A percentile compares a stretch with the other conserved stretches of the same genome.
phyloP scores from a whole-genome alignment of 805 yeast species.

The Yamadazyma insecticola region DNA sequence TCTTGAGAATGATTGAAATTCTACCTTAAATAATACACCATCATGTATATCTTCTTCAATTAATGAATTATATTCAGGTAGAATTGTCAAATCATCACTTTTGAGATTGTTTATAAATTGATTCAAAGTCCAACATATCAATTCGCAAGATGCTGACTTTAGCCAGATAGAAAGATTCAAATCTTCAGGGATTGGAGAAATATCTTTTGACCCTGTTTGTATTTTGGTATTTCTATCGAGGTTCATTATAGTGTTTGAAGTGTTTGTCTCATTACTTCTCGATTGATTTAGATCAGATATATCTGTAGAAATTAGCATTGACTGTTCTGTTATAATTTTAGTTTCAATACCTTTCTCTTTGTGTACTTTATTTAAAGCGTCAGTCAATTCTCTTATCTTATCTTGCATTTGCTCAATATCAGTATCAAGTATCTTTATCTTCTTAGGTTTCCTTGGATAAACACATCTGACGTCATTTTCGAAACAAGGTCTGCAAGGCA shows the following conservation, averaged over 20 bases:
- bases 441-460: conserved; percentile 17
- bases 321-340: too few relatives aligned
- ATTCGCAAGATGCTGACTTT: conserved; percentile 22
- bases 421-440: conserved; percentile 15
- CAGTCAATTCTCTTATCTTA: conserved; percentile 10
- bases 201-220: too few relatives aligned
- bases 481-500: conserved; percentile 19
- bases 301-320: too few relatives aligned
- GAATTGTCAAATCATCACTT: conserved; percentile 11
- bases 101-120: conserved; percentile 10
- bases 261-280: too few relatives aligned
- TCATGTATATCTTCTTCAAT: conserved; percentile 21
- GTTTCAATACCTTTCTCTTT: conserved; percentile 1
- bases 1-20: not conserved
- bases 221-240: too few relatives aligned
- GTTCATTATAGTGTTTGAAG: too few relatives aligned
- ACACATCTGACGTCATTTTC: conserved; percentile 13
- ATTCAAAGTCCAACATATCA: conserved; percentile 21
- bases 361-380: conserved; percentile 6
- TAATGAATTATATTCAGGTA: conserved; percentile 19
- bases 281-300: too few relatives aligned
- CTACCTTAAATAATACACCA: conserved; percentile 5
- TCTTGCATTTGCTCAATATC: conserved; percentile 17
- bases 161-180: conserved; percentile 15
- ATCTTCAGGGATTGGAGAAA: too few relatives aligned